Percentiles rank a stretch among this genome's conserved stretches.
phyloP scores from a whole-genome alignment of 2,329 filamentous ascomycete species.

The Escovopsis weberi region DNA sequence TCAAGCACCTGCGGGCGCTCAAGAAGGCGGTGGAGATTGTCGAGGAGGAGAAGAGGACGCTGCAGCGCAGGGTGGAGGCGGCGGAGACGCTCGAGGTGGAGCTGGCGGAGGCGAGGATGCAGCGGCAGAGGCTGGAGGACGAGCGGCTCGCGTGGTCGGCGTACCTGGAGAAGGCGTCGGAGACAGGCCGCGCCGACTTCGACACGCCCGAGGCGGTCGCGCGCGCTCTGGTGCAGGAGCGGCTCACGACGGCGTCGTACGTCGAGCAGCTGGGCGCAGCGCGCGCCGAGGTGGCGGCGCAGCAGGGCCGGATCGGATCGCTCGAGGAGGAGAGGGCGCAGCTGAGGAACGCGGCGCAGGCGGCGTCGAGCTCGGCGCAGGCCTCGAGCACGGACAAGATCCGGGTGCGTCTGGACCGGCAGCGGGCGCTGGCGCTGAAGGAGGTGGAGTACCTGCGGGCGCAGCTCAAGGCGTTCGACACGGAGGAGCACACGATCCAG shows the following conservation, averaged over 20 bases:
- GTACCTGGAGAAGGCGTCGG: slow-evolving; percentile 58
- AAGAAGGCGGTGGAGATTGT: slow-evolving; percentile 86
- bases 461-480: slow-evolving; percentile 77
- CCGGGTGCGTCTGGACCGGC: slow-evolving; percentile 65
- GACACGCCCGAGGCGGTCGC: slow-evolving; percentile 81
- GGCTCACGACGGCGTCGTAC: slow-evolving; percentile 65
- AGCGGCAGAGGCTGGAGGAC: slow-evolving; percentile 76
- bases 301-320: slow-evolving; percentile 57
- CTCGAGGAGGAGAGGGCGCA: slow-evolving; percentile 56
- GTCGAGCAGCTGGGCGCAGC: slow-evolving; percentile 66
- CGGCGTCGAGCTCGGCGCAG: slow-evolving; percentile 15
- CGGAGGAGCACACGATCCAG: slow-evolving; percentile 77
- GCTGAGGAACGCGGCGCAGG: slow-evolving; percentile 56
- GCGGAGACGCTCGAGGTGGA: slow-evolving; percentile 63
- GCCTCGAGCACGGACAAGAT: slow-evolving; percentile 5
- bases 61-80: slow-evolving; percentile 64
- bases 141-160: slow-evolving; percentile 78
- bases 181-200: slow-evolving; percentile 54
- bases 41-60: slow-evolving; percentile 80
- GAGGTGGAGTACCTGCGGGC: slow-evolving; percentile 90
- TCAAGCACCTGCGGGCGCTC: slow-evolving; percentile 66
- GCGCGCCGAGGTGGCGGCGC: slow-evolving; percentile 63
- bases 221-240: slow-evolving; percentile 67
- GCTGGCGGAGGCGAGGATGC: slow-evolving; percentile 63
- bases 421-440: slow-evolving; percentile 72